Evolutionary conservation across 805 yeast species (phyloP).

Genomic region (Hanseniaspora singularis): DNA sequence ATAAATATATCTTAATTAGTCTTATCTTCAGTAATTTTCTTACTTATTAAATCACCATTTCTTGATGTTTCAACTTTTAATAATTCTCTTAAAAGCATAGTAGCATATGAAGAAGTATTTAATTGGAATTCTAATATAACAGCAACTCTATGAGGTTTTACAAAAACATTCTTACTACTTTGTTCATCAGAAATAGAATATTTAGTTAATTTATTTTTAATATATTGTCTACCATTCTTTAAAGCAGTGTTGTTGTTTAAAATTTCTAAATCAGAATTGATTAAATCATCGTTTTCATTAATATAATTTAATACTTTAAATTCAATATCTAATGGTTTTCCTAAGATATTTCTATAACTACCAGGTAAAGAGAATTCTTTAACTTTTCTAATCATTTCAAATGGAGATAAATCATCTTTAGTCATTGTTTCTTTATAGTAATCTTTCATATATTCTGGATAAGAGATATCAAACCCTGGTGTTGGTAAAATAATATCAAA

Average conservation of each 20-base stretch:
- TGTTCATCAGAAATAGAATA: constrained; percentile 26
- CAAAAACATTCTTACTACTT: constrained; percentile 14
- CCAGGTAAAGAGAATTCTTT: constrained; percentile 89
- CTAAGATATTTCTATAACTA: constrained; percentile 63
- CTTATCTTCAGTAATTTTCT: neutral
- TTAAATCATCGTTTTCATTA: constrained; percentile 55
- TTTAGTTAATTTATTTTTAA: constrained; percentile 27
- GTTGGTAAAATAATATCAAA: constrained; percentile 88
- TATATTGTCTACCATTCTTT: constrained; percentile 26
- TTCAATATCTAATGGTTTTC: constrained; percentile 52
- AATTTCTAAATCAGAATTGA: constrained; percentile 65
- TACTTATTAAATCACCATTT: constrained; percentile 30
- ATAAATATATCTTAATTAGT: no score
- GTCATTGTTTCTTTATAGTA: constrained; percentile 65
- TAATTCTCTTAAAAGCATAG: constrained; percentile 91
- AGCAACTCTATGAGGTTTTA: constrained; percentile 44
- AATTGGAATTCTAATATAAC: constrained; percentile 64
- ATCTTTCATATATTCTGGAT: constrained; percentile 54
- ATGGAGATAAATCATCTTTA: constrained; percentile 71
- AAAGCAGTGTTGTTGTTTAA: constrained; percentile 30
- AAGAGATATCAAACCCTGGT: constrained; percentile 86
- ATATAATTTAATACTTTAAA: constrained; percentile 52
- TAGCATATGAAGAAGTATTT: constrained; percentile 85
- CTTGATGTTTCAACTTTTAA: constrained; percentile 65
- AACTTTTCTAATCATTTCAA: constrained; percentile 69